Percentiles rank a stretch among this genome's conserved stretches.
phyloP scores from a whole-genome alignment of 176 grass and related monocot species.

The Avena eriantha region DNA sequence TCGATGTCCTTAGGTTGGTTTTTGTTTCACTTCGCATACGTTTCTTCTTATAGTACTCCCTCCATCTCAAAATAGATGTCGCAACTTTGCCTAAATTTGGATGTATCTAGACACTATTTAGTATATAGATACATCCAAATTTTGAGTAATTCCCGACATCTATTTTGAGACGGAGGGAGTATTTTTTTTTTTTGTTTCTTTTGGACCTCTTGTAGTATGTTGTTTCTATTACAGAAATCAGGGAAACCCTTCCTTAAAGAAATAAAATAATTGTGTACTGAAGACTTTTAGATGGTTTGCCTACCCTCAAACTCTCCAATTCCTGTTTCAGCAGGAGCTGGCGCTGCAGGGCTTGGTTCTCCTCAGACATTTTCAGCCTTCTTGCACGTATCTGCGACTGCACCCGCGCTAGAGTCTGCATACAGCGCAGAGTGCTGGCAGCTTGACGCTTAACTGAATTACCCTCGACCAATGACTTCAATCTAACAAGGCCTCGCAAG shows the following conservation, averaged over 20 bases:
- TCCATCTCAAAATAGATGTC: no score
- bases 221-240: neutral
- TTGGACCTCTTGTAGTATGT: neutral
- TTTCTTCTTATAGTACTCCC: neutral
- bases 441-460: conserved; percentile 97
- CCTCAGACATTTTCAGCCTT: conserved; percentile 89
- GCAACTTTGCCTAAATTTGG: no score
- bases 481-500: conserved; percentile 80
- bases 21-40: neutral
- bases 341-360: conserved; percentile 90
- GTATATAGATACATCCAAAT: no score
- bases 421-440: conserved; percentile 84
- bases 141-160: no score
- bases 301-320: conserved; percentile 87
- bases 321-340: conserved; percentile 97
- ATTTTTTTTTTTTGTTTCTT: neutral
- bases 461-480: conserved; percentile 89
- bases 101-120: no score
- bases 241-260: neutral
- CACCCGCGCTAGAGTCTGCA: conserved; percentile 92
- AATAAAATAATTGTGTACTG: conserved; percentile 11
- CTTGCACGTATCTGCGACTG: conserved; percentile 86
- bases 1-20: neutral
- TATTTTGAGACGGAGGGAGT: no score
- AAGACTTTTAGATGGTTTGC: conserved; percentile 38